Evolutionary conservation across 139 green algal genomes (phyloP).

Genomic region (Nannochloris sp.): DNA sequence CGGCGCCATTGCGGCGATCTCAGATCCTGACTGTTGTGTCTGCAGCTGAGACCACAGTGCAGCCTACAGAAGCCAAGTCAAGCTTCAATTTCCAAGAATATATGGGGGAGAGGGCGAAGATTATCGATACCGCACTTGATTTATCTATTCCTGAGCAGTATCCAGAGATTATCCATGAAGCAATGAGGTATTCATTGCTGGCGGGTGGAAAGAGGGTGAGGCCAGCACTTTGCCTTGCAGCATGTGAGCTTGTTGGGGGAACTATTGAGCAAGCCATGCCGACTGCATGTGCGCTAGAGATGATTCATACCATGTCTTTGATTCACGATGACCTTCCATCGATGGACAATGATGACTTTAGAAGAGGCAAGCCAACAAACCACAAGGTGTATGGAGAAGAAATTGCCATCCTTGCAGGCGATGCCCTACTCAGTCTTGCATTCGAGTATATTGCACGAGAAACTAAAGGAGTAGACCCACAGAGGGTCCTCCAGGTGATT

Average conservation of each 20-base stretch:
- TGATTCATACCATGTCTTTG: conserved; percentile 94
- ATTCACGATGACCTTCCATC: conserved; percentile 82
- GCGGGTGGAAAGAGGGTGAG: conserved; percentile 93
- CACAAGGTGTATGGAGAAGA: conserved; percentile 98
- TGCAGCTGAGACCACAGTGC: not conserved
- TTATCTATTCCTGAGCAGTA: conserved; percentile 69
- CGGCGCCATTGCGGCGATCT: not conserved
- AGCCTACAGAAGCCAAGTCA: not conserved
- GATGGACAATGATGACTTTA: conserved; percentile 99
- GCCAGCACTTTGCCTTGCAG: conserved; percentile 86
- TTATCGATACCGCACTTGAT: conserved; percentile 77
- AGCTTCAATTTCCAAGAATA: conserved; percentile 78
- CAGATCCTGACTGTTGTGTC: not conserved
- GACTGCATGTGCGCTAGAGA: conserved; percentile 92
- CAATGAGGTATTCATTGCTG: conserved; percentile 93
- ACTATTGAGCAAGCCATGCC: conserved; percentile 69
- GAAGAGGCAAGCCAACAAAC: conserved; percentile 83
- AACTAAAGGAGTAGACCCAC: conserved; percentile 70
- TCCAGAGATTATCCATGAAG: conserved; percentile 80
- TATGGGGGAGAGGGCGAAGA: conserved; percentile 57
- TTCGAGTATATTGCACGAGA: conserved; percentile 95
- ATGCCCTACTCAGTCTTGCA: conserved; percentile 84
- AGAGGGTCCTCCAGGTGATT: conserved; percentile 80
- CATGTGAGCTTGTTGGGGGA: conserved; percentile 90
- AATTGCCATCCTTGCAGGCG: conserved; percentile 92